Conservation (phyloP, 2,329 filamentous ascomycete species). For the Rachicladosporium sp. region DNA sequence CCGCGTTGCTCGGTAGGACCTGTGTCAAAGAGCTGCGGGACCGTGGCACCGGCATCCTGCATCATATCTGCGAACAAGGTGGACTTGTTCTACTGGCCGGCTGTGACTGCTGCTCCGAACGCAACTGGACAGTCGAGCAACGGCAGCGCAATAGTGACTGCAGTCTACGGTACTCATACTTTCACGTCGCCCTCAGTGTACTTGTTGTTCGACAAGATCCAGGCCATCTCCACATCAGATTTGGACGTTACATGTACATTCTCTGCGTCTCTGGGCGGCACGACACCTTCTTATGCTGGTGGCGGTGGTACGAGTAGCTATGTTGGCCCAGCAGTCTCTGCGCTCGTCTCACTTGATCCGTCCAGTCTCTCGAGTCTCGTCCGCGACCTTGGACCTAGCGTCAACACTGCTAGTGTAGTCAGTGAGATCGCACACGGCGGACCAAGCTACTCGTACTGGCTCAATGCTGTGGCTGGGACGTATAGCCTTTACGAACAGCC, state of each 20-base stretch:
- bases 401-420: constrained; percentile 5
- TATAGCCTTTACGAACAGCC: not conserved
- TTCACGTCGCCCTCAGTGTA: constrained; percentile 5
- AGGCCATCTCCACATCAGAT: not conserved
- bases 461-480: not conserved
- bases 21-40: not conserved
- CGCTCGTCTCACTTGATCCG: constrained; percentile 2
- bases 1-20: constrained; percentile 2
- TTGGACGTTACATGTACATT: not conserved
- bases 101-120: constrained; percentile 1
- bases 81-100: constrained; percentile 3
- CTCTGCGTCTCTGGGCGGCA: constrained; percentile 1
- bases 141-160: not conserved
- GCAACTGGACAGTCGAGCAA: not conserved
- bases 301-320: not conserved
- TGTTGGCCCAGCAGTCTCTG: not conserved
- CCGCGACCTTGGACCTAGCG: constrained; percentile 1
- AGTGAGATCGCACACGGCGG: constrained; percentile 5
- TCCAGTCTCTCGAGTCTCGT: constrained; percentile 1
- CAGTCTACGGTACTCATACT: constrained; percentile 1
- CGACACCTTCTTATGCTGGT: too few relatives aligned
- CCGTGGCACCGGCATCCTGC: not conserved
- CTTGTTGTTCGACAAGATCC: constrained; percentile 3
- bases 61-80: constrained; percentile 3
- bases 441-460: constrained; percentile 2